Conservation (phyloP, 2,329 filamentous ascomycete species). For the Venturia pyrina region DNA sequence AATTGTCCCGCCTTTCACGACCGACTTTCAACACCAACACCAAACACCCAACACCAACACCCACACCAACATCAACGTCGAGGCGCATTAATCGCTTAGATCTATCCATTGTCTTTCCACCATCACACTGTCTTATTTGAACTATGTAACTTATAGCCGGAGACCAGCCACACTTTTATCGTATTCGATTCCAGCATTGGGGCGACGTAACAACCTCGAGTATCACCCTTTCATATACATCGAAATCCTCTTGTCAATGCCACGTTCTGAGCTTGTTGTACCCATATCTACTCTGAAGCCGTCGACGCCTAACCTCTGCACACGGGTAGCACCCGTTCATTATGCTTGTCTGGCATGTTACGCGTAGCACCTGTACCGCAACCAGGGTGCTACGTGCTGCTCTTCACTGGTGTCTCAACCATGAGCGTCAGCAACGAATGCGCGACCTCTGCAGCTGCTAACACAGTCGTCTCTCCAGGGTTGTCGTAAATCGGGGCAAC, state of each 20-base stretch:
- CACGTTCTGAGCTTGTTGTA: not conserved
- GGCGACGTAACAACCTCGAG: not conserved
- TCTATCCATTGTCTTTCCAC: not conserved
- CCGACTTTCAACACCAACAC: not conserved
- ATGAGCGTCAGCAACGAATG: constrained; percentile 40
- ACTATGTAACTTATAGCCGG: not conserved
- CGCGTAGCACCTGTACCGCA: not conserved
- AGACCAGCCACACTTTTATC: not conserved
- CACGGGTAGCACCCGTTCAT: not conserved
- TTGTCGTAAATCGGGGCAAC: constrained; percentile 54
- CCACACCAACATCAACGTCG: not conserved
- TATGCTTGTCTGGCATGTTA: not conserved
- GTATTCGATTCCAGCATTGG: not conserved
- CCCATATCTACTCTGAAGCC: not conserved
- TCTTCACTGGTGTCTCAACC: constrained; percentile 30
- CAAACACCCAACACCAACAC: not conserved
- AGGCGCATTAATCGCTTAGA: not conserved
- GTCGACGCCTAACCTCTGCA: not conserved
- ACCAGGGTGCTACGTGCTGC: constrained; percentile 3
- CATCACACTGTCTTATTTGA: not conserved
- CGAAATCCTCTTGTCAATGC: not conserved
- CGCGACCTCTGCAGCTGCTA: constrained; percentile 46
- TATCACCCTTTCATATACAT: not conserved
- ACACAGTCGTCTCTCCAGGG: constrained; percentile 46
- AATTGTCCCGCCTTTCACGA: not conserved